phyloP scores from a whole-genome alignment of 2,329 filamentous ascomycete genomes.

The Calonectria pauciramosa region DNA sequence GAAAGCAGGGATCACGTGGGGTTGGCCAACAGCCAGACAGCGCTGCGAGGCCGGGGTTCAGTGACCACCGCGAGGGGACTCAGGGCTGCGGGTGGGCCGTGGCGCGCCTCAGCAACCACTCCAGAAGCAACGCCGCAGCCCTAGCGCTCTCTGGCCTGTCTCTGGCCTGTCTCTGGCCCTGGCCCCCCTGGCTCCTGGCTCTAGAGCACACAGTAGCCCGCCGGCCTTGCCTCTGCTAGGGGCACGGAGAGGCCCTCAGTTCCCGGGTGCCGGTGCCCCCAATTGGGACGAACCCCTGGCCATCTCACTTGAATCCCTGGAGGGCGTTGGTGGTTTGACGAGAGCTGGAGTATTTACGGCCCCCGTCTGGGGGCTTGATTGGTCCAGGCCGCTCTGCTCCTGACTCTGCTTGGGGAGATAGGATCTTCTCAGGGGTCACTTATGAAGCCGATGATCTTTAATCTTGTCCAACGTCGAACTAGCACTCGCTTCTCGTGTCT shows the following conservation, averaged over 20 bases:
- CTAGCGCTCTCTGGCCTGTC: constrained; percentile 13
- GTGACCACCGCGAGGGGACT: constrained; percentile 1
- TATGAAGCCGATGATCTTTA: constrained; percentile 9
- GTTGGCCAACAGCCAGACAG: constrained; percentile 4
- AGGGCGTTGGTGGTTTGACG: not conserved
- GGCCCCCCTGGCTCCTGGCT: not conserved
- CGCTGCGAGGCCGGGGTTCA: not conserved
- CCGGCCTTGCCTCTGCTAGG: not conserved
- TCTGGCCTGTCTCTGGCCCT: not conserved
- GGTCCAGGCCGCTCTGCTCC: not conserved
- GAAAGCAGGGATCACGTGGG: constrained; percentile 25
- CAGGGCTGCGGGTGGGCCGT: not conserved
- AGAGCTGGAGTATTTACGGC: not conserved
- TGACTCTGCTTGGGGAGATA: not conserved
- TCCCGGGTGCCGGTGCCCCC: constrained; percentile 16
- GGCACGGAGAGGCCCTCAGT: constrained; percentile 5
- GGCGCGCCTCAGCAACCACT: constrained; percentile 1
- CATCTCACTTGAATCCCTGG: constrained; percentile 19
- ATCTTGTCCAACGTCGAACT: constrained; percentile 12
- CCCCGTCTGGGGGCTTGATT: not conserved
- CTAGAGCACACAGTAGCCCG: not conserved
- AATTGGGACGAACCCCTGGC: constrained; percentile 13
- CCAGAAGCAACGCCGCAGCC: constrained; percentile 8
- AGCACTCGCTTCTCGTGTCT: constrained; percentile 10
- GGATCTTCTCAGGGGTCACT: constrained; percentile 10